Percentiles rank a stretch among this genome's conserved stretches.
These are phyloP conservation scores for Leccinum huronense DNA, from an alignment of 1,284 basidiomycete species.

Conservation along the genomic window DNA sequence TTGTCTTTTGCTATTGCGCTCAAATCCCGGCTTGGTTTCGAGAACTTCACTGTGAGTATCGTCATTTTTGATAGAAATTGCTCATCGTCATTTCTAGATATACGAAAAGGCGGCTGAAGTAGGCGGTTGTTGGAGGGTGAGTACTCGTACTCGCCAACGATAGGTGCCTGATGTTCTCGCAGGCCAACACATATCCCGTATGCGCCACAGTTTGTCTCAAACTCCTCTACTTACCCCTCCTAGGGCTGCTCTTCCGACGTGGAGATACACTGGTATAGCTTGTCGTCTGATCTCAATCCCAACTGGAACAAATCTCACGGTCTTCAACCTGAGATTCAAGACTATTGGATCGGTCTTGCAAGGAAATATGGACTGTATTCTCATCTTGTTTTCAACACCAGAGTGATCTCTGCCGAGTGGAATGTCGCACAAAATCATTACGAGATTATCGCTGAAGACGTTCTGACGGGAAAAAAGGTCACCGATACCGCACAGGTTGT, in stretches of 20 bases:
- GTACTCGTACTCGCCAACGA: slow-evolving; percentile 2
- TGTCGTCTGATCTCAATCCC: slow-evolving; percentile 35
- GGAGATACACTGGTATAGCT: slow-evolving; percentile 35
- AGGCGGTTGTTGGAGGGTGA: slow-evolving; percentile 30
- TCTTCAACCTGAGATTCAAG: slow-evolving; percentile 32
- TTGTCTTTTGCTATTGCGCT: slow-evolving; percentile 29
- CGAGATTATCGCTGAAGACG: slow-evolving; percentile 19
- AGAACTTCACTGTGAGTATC: slow-evolving; percentile 26
- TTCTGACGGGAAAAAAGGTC: slow-evolving; percentile 17
- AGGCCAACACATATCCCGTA: slow-evolving; percentile 34
- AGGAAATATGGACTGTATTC: slow-evolving; percentile 24
- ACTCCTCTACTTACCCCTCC: slow-evolving; percentile 5
- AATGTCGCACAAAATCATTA: slow-evolving; percentile 12
- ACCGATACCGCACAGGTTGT: slow-evolving; percentile 21
- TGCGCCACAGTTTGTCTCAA: neutral
- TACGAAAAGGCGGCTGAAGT: slow-evolving; percentile 28
- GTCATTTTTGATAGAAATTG: neutral
- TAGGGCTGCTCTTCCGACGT: slow-evolving; percentile 34
- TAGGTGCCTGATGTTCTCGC: slow-evolving; percentile 6
- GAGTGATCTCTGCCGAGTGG: slow-evolving; percentile 32
- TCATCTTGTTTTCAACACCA: slow-evolving; percentile 28
- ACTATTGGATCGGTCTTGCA: slow-evolving; percentile 32
- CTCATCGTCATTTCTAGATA: slow-evolving; percentile 20
- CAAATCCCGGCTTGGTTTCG: slow-evolving; percentile 20
- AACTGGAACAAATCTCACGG: slow-evolving; percentile 34